These are phyloP conservation scores for Fusarium austroafricanum DNA, from an alignment of 2,329 filamentous ascomycete genomes.

Conservation along the genomic window DNA sequence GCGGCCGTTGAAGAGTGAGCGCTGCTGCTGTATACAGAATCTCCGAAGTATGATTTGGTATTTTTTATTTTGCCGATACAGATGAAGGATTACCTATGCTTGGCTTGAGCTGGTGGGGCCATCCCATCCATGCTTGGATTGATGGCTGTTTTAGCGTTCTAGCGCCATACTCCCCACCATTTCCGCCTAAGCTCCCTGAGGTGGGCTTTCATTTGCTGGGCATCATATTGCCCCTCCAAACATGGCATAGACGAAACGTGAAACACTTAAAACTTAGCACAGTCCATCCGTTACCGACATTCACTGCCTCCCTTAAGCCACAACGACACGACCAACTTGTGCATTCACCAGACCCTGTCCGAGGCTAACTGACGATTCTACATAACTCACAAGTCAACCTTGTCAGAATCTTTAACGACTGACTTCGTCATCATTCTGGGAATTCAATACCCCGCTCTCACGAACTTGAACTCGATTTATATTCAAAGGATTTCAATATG, in stretches of 20 bases:
- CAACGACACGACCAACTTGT: slow-evolving; percentile 1
- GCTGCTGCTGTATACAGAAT: slow-evolving; percentile 1
- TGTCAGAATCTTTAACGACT: neutral
- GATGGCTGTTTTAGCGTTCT: slow-evolving; percentile 16
- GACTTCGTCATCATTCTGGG: slow-evolving; percentile 1
- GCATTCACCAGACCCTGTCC: neutral
- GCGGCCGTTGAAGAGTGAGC: neutral
- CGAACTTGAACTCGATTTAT: slow-evolving; percentile 1
- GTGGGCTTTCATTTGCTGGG: slow-evolving; percentile 2
- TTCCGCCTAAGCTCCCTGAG: slow-evolving; percentile 18
- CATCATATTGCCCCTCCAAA: slow-evolving; percentile 34
- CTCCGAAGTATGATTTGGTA: slow-evolving; percentile 14
- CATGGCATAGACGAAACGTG: slow-evolving; percentile 16
- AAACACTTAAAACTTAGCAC: slow-evolving; percentile 4
- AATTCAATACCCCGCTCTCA: slow-evolving; percentile 35
- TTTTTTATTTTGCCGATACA: slow-evolving; percentile 1
- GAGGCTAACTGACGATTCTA: neutral
- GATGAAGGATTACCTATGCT: neutral
- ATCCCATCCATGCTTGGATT: too few species aligned
- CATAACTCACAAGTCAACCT: neutral
- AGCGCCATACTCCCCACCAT: slow-evolving; percentile 36
- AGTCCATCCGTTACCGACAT: slow-evolving; percentile 16
- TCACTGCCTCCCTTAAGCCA: slow-evolving; percentile 27
- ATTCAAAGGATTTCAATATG: slow-evolving; percentile 30
- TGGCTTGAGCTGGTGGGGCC: slow-evolving; percentile 30